These are phyloP conservation scores for Colletotrichum tofieldiae DNA, from an alignment of 2,329 filamentous ascomycete genomes.

Conservation along the genomic window DNA sequence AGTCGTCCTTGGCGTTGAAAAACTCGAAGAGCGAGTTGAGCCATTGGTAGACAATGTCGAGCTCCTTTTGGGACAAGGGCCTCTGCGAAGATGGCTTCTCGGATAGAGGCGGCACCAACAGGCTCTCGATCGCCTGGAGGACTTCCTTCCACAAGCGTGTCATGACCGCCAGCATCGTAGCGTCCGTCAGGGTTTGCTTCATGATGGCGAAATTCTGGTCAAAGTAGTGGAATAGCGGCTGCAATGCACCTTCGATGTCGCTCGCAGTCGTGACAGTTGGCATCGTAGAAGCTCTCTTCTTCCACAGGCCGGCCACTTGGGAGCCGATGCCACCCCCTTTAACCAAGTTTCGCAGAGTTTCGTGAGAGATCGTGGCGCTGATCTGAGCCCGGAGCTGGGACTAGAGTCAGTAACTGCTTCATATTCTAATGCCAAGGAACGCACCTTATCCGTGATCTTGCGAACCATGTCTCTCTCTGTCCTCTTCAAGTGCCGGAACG, in stretches of 20 bases:
- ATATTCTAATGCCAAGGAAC: constrained; percentile 42
- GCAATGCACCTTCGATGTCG: constrained; percentile 86
- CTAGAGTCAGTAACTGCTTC: constrained; percentile 44
- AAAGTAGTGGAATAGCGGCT: constrained; percentile 92
- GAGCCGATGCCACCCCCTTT: constrained; percentile 80
- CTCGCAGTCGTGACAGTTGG: constrained; percentile 73
- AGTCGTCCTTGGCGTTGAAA: constrained; percentile 93
- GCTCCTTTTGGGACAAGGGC: constrained; percentile 86
- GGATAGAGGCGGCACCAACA: constrained; percentile 93
- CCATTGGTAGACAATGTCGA: constrained; percentile 97
- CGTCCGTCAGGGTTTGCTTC: constrained; percentile 94
- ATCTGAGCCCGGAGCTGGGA: constrained; percentile 90
- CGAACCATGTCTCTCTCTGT: constrained; percentile 98
- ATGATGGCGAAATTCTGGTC: constrained; percentile 99
- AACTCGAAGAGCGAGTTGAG: constrained; percentile 91
- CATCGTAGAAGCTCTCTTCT: constrained; percentile 69
- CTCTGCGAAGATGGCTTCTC: constrained; percentile 93
- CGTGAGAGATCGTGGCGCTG: constrained; percentile 86
- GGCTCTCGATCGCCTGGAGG: constrained; percentile 87
- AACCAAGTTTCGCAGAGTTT: constrained; percentile 82
- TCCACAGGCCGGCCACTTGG: constrained; percentile 80
- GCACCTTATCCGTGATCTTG: constrained; percentile 96
- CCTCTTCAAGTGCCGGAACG: constrained; percentile 94
- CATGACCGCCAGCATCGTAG: constrained; percentile 99
- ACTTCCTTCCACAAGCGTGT: constrained; percentile 98